Evolutionary conservation across 257 asterid species (phyloP).

Genomic region (Lantana camara): DNA sequence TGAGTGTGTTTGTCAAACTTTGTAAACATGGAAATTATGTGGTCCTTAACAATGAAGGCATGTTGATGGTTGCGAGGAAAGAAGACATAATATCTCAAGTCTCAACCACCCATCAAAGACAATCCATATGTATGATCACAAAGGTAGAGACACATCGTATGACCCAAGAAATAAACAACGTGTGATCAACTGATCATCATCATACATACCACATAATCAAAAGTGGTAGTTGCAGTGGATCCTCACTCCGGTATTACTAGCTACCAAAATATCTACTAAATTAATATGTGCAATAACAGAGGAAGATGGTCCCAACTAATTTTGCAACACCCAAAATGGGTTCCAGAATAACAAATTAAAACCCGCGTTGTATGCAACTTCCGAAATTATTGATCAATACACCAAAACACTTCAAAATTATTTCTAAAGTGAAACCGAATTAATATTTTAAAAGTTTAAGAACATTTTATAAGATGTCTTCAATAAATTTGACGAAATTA

Average conservation of each 20-base stretch:
- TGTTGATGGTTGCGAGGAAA: not conserved
- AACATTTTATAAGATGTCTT: too few species aligned
- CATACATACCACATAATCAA: not conserved
- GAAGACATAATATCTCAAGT: not conserved
- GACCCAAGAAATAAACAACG: not conserved
- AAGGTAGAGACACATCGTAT: slow-evolving; percentile 2
- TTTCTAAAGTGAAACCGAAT: too few species aligned
- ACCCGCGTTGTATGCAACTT: not conserved
- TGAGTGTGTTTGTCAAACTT: not conserved
- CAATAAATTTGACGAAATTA: too few species aligned
- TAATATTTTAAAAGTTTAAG: too few species aligned
- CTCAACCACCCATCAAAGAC: slow-evolving; percentile 12
- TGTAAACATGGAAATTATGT: not conserved
- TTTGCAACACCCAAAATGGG: too few species aligned
- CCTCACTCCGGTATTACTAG: not conserved
- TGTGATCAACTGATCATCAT: not conserved
- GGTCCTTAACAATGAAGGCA: slow-evolving; percentile 20
- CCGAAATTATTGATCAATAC: too few species aligned
- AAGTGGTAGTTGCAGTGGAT: too few species aligned
- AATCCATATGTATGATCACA: slow-evolving; percentile 26
- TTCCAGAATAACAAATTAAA: too few species aligned
- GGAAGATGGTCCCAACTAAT: not conserved
- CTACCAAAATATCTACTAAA: not conserved
- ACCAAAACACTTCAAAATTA: too few species aligned
- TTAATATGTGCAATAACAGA: not conserved